These are phyloP conservation scores for Rhynchosporium secalis DNA, from an alignment of 2,329 filamentous ascomycete genomes.

Conservation along the genomic window DNA sequence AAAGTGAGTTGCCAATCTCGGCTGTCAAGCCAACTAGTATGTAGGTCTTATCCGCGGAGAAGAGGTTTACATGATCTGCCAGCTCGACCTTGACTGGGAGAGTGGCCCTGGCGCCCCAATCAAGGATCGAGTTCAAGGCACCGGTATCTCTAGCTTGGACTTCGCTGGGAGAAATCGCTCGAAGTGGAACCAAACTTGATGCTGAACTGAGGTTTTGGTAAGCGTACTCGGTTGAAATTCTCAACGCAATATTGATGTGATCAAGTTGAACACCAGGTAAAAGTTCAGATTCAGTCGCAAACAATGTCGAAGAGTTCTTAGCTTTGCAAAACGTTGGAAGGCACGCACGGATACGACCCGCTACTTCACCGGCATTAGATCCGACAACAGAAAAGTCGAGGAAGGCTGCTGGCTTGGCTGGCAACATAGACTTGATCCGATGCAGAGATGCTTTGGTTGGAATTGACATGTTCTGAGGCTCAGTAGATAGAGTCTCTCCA, in stretches of 20 bases:
- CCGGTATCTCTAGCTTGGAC: background rate
- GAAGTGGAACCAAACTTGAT: too few species aligned
- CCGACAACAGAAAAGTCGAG: constrained; percentile 3
- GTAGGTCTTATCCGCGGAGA: constrained; percentile 33
- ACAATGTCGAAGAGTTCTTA: background rate
- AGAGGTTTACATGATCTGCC: constrained; percentile 32
- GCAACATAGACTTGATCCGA: background rate
- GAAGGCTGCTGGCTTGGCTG: background rate
- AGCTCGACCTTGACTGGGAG: constrained; percentile 17
- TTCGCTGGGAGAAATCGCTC: too few species aligned
- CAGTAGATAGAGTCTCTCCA: background rate
- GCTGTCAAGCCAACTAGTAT: constrained; percentile 35
- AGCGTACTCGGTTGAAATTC: too few species aligned
- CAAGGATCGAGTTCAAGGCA: background rate
- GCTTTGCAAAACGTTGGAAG: constrained; percentile 2
- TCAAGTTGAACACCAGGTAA: background rate
- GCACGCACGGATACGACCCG: background rate
- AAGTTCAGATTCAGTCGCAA: constrained; percentile 8
- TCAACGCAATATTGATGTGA: constrained; percentile 14
- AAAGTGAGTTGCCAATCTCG: constrained; percentile 41
- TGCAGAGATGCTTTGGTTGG: background rate
- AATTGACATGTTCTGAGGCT: background rate
- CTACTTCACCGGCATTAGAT: background rate
- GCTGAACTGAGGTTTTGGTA: too few species aligned
- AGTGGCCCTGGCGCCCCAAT: constrained; percentile 16